These are phyloP conservation scores for Verbena officinalis DNA, from an alignment of 257 asterid genomes.

Conservation along the genomic window DNA sequence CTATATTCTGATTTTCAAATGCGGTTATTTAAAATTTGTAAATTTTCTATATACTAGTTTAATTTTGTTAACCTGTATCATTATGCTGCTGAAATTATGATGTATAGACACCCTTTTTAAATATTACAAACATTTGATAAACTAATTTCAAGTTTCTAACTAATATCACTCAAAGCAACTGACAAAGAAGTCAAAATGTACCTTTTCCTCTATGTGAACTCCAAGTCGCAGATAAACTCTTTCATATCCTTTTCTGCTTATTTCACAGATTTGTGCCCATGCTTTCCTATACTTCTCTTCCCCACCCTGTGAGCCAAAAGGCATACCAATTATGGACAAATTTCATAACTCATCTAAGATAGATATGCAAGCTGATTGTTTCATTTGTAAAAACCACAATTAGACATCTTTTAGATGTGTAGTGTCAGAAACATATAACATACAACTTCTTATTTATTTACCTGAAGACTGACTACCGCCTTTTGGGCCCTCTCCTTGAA, in stretches of 20 bases:
- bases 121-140: not conserved
- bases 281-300: slow-evolving; percentile 57
- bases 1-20: not conserved
- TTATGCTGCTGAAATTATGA: not conserved
- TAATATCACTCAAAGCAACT: not conserved
- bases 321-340: not conserved
- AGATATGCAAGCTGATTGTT: not conserved
- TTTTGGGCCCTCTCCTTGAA: slow-evolving; percentile 67
- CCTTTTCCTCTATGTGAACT: slow-evolving; percentile 64
- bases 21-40: not conserved
- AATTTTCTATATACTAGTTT: not conserved
- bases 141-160: not conserved
- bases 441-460: slow-evolving; percentile 23
- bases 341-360: not conserved
- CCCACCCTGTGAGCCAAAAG: slow-evolving; percentile 47
- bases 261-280: slow-evolving; percentile 69
- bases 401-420: not conserved
- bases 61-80: not conserved
- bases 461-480: slow-evolving; percentile 79
- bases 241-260: slow-evolving; percentile 57
- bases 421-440: not conserved
- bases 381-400: not conserved
- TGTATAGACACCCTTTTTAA: not conserved
- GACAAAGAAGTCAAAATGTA: slow-evolving; percentile 6
- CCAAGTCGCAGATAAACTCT: slow-evolving; percentile 57